phyloP scores from a whole-genome alignment of 768 basidiomycete genomes.

The Collybiopsis confluens region DNA sequence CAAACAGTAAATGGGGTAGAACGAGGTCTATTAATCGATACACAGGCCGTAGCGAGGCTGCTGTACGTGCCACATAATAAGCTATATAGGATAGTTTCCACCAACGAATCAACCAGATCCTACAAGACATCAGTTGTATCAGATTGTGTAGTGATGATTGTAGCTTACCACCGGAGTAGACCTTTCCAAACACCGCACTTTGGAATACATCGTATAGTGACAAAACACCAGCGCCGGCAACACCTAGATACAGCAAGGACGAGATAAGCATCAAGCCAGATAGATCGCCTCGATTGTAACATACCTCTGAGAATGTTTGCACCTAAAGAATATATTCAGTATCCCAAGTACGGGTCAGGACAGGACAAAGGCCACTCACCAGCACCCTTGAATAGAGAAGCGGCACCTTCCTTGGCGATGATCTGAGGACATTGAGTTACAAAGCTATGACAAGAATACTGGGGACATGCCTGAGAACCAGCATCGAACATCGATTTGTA shows the following conservation, averaged over 20 bases:
- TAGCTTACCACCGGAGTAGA: conserved; percentile 43
- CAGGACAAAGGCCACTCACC: conserved; percentile 68
- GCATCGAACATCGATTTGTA: conserved; percentile 99
- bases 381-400: conserved; percentile 99
- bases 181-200: conserved; percentile 50
- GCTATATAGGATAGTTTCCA: background rate
- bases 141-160: conserved; percentile 8
- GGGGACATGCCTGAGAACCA: conserved; percentile 56
- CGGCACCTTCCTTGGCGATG: conserved; percentile 89
- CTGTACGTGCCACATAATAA: no score
- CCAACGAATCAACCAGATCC: conserved; percentile 4
- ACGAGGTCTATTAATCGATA: no score
- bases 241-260: conserved; percentile 23
- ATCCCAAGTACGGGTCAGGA: conserved; percentile 26
- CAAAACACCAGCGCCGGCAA: conserved; percentile 45
- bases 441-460: background rate
- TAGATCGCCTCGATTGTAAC: background rate
- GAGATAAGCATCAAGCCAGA: no score
- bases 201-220: conserved; percentile 71
- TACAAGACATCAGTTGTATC: background rate
- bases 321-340: background rate
- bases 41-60: no score
- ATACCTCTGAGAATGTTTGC: conserved; percentile 2
- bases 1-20: no score
- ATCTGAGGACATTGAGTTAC: conserved; percentile 37